Conservation (phyloP, 2,329 filamentous ascomycete species). For the Ceratocystis albifundus region DNA sequence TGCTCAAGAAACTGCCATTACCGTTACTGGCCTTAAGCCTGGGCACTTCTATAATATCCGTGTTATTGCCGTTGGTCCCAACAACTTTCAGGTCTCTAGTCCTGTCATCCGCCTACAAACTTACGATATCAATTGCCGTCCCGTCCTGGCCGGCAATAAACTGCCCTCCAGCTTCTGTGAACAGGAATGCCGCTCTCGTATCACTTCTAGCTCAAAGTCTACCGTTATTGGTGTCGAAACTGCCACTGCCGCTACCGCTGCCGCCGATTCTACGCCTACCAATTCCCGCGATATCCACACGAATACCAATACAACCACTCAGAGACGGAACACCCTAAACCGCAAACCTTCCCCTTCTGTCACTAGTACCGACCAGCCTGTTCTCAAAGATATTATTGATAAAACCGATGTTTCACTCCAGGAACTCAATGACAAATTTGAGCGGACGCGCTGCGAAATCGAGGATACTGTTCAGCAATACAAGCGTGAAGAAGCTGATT, state of each 20-base stretch:
- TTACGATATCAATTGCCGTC: constrained; percentile 51
- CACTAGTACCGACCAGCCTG: constrained; percentile 42
- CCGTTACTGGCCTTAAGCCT: constrained; percentile 75
- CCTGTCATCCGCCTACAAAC: constrained; percentile 75
- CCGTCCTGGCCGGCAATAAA: constrained; percentile 46
- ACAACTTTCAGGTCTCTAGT: constrained; percentile 87
- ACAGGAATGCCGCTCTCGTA: constrained; percentile 38
- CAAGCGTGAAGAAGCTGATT: constrained; percentile 59
- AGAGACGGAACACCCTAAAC: constrained; percentile 47
- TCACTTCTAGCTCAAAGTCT: constrained; percentile 36
- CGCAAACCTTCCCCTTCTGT: constrained; percentile 66
- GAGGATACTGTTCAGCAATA: constrained; percentile 65
- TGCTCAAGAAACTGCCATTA: constrained; percentile 62
- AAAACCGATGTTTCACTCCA: constrained; percentile 57
- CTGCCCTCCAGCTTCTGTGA: constrained; percentile 45
- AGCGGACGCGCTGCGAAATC: constrained; percentile 68
- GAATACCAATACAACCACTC: constrained; percentile 25
- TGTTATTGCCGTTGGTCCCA: constrained; percentile 79
- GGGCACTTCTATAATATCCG: constrained; percentile 87
- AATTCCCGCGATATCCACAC: constrained; percentile 11
- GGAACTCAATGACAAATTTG: constrained; percentile 69
- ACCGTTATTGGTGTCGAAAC: constrained; percentile 50
- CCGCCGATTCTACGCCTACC: constrained; percentile 29
- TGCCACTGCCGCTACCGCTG: constrained; percentile 41
- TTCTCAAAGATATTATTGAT: constrained; percentile 32